phyloP scores from a whole-genome alignment of 2,329 filamentous ascomycete genomes.

The Alternaria sp. region DNA sequence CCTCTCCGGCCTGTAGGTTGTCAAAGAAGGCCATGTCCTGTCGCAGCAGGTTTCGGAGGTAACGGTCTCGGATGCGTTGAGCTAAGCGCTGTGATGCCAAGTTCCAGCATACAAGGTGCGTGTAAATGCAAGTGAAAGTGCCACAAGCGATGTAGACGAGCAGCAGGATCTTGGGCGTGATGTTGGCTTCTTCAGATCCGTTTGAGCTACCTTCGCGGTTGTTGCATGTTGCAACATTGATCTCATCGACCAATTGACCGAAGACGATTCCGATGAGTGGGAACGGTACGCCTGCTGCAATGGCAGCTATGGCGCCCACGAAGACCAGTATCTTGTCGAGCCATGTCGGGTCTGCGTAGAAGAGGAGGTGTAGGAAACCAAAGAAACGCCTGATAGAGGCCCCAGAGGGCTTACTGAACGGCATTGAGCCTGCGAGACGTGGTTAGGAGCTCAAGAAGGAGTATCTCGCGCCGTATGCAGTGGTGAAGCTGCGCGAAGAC shows the following conservation, averaged over 20 bases:
- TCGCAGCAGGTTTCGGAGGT: slow-evolving; percentile 64
- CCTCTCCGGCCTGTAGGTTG: slow-evolving; percentile 66
- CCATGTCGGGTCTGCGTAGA: slow-evolving; percentile 48
- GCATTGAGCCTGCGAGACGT: slow-evolving; percentile 30
- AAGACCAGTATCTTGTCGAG: slow-evolving; percentile 45
- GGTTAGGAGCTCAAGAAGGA: slow-evolving; percentile 16
- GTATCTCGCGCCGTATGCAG: slow-evolving; percentile 20
- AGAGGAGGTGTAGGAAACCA: slow-evolving; percentile 43
- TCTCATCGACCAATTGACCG: slow-evolving; percentile 66
- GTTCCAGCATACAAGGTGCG: slow-evolving; percentile 69
- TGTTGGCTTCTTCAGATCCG: slow-evolving; percentile 49
- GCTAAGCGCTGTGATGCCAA: slow-evolving; percentile 69
- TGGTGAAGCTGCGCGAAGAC: slow-evolving; percentile 28
- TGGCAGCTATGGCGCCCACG: slow-evolving; percentile 55
- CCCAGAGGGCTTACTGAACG: slow-evolving; percentile 34
- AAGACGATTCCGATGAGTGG: slow-evolving; percentile 70
- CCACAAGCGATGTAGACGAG: slow-evolving; percentile 70
- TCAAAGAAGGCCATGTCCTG: slow-evolving; percentile 72
- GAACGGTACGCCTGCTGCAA: slow-evolving; percentile 67
- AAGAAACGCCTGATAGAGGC: slow-evolving; percentile 39
- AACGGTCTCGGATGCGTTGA: slow-evolving; percentile 66
- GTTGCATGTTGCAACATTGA: slow-evolving; percentile 64
- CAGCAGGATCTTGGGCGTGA: slow-evolving; percentile 64
- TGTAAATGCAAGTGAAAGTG: slow-evolving; percentile 69
- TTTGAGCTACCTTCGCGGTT: slow-evolving; percentile 26